phyloP scores from a whole-genome alignment of 2,329 filamentous ascomycete species.

The Volutella citrinella region DNA sequence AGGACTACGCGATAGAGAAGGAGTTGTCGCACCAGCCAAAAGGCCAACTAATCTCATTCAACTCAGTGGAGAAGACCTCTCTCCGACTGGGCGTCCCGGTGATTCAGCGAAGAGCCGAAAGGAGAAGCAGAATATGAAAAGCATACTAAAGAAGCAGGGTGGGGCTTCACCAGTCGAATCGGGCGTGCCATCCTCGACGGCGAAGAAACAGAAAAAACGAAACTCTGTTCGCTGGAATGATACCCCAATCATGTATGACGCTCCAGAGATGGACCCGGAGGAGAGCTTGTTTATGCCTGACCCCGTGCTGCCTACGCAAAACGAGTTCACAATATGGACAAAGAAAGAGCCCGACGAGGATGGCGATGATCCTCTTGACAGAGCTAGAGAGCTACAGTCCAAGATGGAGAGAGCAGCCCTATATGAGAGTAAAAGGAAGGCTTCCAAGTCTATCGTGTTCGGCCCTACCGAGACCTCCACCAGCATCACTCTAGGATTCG shows the following conservation, averaged over 20 bases:
- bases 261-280: constrained; percentile 14
- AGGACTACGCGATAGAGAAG: constrained; percentile 41
- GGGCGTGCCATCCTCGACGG: constrained; percentile 1
- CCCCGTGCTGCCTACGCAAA: neutral
- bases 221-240: constrained; percentile 25
- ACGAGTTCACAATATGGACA: neutral
- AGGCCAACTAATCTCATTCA: constrained; percentile 28
- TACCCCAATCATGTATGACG: constrained; percentile 12
- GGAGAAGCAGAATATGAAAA: constrained; percentile 12
- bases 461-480: too few species aligned
- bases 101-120: constrained; percentile 1
- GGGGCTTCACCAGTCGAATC: constrained; percentile 9
- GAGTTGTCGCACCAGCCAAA: constrained; percentile 35
- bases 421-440: too few species aligned
- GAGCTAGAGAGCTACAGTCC: too few species aligned
- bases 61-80: constrained; percentile 17
- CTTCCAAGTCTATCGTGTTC: too few species aligned
- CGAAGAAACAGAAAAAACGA: constrained; percentile 20
- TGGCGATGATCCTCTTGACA: too few species aligned
- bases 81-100: neutral
- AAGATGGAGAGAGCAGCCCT: too few species aligned
- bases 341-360: neutral
- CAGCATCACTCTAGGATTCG: too few species aligned
- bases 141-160: neutral
- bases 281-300: constrained; percentile 22